Conservation (phyloP, 164 flowering plant genomes). For the Cinnamomum micranthum region DNA sequence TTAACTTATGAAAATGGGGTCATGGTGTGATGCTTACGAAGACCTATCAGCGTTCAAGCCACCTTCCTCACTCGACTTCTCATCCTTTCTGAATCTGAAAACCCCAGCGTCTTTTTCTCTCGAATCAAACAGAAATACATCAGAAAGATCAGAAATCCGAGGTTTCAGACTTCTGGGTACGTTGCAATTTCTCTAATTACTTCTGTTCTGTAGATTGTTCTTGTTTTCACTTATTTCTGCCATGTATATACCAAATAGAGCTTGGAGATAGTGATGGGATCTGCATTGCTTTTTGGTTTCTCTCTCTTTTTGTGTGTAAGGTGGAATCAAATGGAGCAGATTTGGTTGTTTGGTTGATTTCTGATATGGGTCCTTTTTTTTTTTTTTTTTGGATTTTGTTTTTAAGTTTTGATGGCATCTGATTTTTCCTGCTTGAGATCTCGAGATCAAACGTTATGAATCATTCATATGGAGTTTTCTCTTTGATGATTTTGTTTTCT, state of each 20-base stretch:
- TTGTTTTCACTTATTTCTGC: background rate
- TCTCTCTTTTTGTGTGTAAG: no score
- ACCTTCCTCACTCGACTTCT: background rate
- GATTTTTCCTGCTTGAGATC: no score
- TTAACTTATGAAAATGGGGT: background rate
- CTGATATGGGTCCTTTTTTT: background rate
- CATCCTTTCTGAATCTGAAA: background rate
- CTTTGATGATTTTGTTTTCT: no score
- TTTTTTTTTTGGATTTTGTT: no score
- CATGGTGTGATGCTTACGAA: background rate
- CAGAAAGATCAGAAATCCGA: background rate
- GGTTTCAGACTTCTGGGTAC: background rate
- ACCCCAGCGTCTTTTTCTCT: background rate
- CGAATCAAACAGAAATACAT: background rate
- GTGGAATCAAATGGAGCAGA: background rate
- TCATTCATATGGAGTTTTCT: no score
- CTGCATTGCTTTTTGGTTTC: background rate
- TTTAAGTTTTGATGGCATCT: no score
- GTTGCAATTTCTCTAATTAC: no score
- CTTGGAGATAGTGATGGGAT: background rate
- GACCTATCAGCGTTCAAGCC: background rate
- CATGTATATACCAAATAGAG: background rate
- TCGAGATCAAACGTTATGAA: no score
- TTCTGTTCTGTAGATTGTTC: background rate
- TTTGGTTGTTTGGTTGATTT: background rate